Evolutionary conservation across 148 eudicot genomes (phyloP).

Genomic region (Drosera capensis): DNA sequence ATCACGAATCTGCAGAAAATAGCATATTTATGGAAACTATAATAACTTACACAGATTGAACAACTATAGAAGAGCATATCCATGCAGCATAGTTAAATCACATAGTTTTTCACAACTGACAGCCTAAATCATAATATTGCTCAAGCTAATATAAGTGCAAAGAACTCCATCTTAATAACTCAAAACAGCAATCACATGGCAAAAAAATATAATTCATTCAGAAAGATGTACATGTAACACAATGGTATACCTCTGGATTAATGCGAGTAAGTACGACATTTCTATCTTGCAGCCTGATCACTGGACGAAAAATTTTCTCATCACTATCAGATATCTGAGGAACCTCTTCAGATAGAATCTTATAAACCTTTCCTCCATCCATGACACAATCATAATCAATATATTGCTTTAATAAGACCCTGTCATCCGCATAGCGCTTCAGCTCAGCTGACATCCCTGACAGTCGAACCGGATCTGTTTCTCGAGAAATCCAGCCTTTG

Average conservation of each 20-base stretch:
- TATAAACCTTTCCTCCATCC: constrained; percentile 42
- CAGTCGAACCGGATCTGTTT: constrained; percentile 43
- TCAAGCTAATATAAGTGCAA: too few species aligned
- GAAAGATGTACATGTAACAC: background rate
- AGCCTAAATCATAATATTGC: too few species aligned
- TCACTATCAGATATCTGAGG: constrained; percentile 27
- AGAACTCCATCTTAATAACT: too few species aligned
- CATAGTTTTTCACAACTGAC: too few species aligned
- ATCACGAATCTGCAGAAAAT: constrained; percentile 89
- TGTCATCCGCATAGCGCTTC: constrained; percentile 59
- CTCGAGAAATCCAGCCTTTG: constrained; percentile 47
- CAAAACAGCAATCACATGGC: too few species aligned
- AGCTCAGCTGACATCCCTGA: constrained; percentile 75
- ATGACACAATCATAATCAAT: constrained; percentile 48
- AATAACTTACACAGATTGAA: too few species aligned
- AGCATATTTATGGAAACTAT: too few species aligned
- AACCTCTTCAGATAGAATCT: constrained; percentile 64
- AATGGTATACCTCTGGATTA: constrained; percentile 70
- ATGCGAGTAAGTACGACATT: constrained; percentile 80
- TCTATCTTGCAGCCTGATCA: constrained; percentile 64
- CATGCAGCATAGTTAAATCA: too few species aligned
- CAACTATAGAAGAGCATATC: too few species aligned
- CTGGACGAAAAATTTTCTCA: constrained; percentile 51
- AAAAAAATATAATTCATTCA: too few species aligned
- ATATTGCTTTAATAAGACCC: constrained; percentile 68